Percentiles rank a stretch among this genome's conserved stretches.
These are phyloP conservation scores for Hypomontagnella submonticulosa DNA, from an alignment of 495 filamentous ascomycete species.

Conservation along the genomic window DNA sequence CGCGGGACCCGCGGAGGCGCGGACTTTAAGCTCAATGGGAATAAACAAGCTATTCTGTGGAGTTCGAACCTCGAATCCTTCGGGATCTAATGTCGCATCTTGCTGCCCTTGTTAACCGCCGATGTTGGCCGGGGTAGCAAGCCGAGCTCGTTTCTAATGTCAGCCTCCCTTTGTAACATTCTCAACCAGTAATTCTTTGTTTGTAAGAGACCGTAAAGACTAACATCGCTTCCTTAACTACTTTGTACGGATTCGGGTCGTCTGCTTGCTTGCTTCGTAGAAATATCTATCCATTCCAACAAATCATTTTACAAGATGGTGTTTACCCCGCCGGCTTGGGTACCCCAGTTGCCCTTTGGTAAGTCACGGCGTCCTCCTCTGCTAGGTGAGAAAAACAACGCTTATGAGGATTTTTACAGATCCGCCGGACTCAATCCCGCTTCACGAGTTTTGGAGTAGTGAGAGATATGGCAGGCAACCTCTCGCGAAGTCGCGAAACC, in stretches of 20 bases:
- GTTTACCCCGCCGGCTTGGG: slow-evolving; percentile 76
- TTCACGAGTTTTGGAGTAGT: slow-evolving; percentile 82
- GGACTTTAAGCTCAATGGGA: slow-evolving; percentile 4
- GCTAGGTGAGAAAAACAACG: slow-evolving; percentile 1
- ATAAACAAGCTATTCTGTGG: background rate
- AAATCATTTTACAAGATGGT: slow-evolving; percentile 67
- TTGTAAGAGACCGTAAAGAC: slow-evolving; percentile 9
- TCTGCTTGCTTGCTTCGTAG: too few species aligned
- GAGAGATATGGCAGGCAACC: slow-evolving; percentile 77
- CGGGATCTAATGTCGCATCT: slow-evolving; percentile 24
- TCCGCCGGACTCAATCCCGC: slow-evolving; percentile 78
- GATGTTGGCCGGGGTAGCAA: slow-evolving; percentile 27
- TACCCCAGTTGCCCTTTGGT: slow-evolving; percentile 72
- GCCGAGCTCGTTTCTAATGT: slow-evolving; percentile 25
- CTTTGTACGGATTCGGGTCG: too few species aligned
- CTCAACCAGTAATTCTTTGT: slow-evolving; percentile 19
- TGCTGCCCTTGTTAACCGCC: slow-evolving; percentile 10
- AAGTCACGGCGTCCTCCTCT: slow-evolving; percentile 30
- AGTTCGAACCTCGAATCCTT: slow-evolving; percentile 8
- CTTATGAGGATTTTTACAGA: slow-evolving; percentile 49
- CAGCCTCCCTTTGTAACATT: slow-evolving; percentile 31
- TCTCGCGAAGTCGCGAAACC: slow-evolving; percentile 70
- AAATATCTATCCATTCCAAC: slow-evolving; percentile 5
- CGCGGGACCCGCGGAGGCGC: too few species aligned
- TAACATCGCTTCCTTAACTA: slow-evolving; percentile 4